A percentile compares a stretch with the other conserved stretches of the same genome.
phyloP scores from a whole-genome alignment of 768 basidiomycete species.

The Suillus occidentalis region DNA sequence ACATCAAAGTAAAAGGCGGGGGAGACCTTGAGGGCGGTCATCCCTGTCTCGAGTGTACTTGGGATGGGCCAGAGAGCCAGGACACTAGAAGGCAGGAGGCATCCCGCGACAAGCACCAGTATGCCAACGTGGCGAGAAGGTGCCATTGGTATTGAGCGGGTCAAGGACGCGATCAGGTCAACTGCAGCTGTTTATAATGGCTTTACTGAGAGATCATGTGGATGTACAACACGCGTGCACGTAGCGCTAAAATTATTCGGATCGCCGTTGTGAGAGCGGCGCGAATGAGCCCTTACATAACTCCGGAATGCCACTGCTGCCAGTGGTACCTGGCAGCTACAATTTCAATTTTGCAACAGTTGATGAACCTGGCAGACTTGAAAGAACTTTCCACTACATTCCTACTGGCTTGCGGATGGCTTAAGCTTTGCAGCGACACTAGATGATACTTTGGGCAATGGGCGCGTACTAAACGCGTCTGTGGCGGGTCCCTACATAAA shows the following conservation, averaged over 20 bases:
- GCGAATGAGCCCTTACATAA: background rate
- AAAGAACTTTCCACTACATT: background rate
- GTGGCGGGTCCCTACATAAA: background rate
- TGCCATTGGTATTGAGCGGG: slow-evolving; percentile 7
- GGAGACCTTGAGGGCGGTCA: slow-evolving; percentile 24
- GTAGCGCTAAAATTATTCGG: background rate
- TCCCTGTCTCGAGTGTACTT: slow-evolving; percentile 23
- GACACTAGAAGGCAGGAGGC: slow-evolving; percentile 7
- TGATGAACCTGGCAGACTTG: background rate
- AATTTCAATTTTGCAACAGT: background rate
- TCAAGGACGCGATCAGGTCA: background rate
- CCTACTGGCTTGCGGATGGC: no score
- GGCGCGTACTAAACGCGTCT: background rate
- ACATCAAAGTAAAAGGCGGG: slow-evolving; percentile 31
- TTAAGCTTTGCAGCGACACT: no score
- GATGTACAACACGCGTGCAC: background rate
- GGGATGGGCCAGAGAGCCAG: slow-evolving; percentile 37
- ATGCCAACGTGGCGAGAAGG: slow-evolving; percentile 8
- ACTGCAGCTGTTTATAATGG: slow-evolving; percentile 2
- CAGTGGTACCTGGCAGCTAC: background rate
- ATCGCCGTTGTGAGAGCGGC: slow-evolving; percentile 10
- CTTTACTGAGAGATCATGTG: background rate
- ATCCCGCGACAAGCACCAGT: slow-evolving; percentile 13
- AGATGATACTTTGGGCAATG: background rate
- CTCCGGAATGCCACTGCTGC: background rate